Evolutionary conservation across 805 yeast genomes (phyloP).

Genomic region (Wickerhamomyces mucosus): DNA sequence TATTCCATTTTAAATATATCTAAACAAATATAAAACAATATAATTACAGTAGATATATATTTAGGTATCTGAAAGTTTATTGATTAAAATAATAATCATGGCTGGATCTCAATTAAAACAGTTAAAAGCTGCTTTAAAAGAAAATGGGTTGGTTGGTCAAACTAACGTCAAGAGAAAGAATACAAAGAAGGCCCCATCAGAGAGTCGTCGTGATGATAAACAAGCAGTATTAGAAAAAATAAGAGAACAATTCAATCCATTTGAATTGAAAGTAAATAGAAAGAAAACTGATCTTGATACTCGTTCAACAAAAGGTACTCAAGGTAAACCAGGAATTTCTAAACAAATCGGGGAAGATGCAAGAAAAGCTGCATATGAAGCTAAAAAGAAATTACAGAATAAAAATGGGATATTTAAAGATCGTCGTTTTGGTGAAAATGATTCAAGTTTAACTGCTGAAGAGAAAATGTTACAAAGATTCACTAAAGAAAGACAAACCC

Average conservation of each 20-base stretch:
- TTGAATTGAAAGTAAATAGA: constrained; percentile 67
- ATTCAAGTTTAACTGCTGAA: constrained; percentile 63
- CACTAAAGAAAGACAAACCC: constrained; percentile 73
- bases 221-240: constrained; percentile 47
- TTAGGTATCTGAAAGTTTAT: no score
- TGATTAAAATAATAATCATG: no score
- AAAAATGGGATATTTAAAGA: constrained; percentile 75
- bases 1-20: no score
- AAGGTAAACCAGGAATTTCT: constrained; percentile 60
- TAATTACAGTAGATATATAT: no score
- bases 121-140: constrained; percentile 66
- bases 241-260: constrained; percentile 82
- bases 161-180: constrained; percentile 49
- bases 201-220: constrained; percentile 62
- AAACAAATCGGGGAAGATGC: constrained; percentile 62
- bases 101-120: constrained; percentile 85
- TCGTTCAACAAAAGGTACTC: constrained; percentile 35
- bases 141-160: constrained; percentile 81
- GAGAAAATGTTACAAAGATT: constrained; percentile 94
- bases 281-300: constrained; percentile 48
- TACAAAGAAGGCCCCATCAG: constrained; percentile 45
- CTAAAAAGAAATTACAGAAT: constrained; percentile 51
- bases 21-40: no score
- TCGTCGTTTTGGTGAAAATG: constrained; percentile 86
- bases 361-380: constrained; percentile 53